Evolutionary conservation across 129 eudicot species (phyloP).

Genomic region (Oenanthe sinensis): DNA sequence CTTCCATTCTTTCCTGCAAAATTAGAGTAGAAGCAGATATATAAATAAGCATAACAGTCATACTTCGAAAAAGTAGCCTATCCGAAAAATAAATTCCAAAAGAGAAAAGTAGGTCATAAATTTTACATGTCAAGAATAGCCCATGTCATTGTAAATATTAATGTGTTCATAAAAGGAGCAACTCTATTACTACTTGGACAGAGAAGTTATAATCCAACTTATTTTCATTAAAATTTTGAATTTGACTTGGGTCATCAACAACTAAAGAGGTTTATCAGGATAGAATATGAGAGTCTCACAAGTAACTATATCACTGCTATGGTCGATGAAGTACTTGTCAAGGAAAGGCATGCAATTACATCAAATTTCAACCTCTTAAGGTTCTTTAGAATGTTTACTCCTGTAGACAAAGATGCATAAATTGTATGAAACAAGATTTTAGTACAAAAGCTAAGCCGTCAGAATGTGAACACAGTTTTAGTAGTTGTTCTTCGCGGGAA

Average conservation of each 20-base stretch:
- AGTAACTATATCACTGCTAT: background rate
- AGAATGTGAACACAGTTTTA: background rate
- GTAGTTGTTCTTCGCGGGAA: background rate
- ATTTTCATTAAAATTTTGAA: background rate
- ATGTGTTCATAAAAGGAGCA: background rate
- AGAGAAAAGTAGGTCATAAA: background rate
- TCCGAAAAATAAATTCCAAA: background rate
- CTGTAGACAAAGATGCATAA: background rate
- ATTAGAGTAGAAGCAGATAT: background rate
- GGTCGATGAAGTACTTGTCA: background rate
- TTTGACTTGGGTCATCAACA: background rate
- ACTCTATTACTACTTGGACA: background rate
- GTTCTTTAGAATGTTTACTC: background rate
- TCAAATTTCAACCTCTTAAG: background rate
- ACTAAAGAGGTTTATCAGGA: background rate
- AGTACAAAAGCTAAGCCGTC: background rate
- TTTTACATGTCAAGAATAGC: background rate
- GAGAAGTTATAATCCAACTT: background rate
- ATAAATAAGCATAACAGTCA: background rate
- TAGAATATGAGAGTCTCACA: background rate
- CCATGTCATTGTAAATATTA: background rate
- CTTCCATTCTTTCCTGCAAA: conserved; percentile 72
- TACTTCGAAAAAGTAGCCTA: background rate
- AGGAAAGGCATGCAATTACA: background rate
- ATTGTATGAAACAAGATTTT: background rate